phyloP scores from a whole-genome alignment of 768 basidiomycete species.

The Phlebiopsis flavidoalba region DNA sequence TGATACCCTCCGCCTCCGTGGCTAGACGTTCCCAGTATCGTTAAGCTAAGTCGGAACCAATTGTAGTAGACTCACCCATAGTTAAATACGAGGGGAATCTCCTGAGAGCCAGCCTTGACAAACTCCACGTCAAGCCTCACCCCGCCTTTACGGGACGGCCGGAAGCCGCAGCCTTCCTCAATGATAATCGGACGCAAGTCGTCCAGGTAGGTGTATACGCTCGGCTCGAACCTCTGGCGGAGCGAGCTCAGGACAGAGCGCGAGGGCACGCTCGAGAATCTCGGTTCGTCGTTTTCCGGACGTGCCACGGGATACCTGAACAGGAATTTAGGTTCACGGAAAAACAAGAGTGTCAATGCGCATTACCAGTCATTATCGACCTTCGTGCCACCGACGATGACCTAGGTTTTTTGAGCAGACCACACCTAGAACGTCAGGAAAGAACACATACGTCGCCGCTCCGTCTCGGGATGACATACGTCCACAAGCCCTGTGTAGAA shows the following conservation, averaged over 20 bases:
- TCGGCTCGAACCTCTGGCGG: constrained; percentile 21
- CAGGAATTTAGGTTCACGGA: not conserved
- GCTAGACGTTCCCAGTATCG: constrained; percentile 23
- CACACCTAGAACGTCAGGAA: not conserved
- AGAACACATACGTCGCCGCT: constrained; percentile 41
- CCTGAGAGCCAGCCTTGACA: constrained; percentile 26
- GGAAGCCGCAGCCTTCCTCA: constrained; percentile 51
- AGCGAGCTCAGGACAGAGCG: constrained; percentile 27
- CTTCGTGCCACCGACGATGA: constrained; percentile 59
- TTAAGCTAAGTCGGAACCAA: not conserved
- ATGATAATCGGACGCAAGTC: constrained; percentile 34
- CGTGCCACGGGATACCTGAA: constrained; percentile 61
- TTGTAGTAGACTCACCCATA: constrained; percentile 45
- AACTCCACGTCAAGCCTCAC: constrained; percentile 51
- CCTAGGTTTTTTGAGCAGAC: constrained; percentile 21
- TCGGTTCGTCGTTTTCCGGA: constrained; percentile 53
- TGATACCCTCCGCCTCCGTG: constrained; percentile 64
- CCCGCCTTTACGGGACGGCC: constrained; percentile 66
- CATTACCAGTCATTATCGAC: constrained; percentile 55
- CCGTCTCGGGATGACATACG: constrained; percentile 62
- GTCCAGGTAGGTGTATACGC: constrained; percentile 29
- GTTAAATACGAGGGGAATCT: constrained; percentile 53
- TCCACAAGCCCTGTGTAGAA: constrained; percentile 35
- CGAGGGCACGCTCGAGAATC: constrained; percentile 45
- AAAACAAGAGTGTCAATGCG: not conserved